These are phyloP conservation scores for Globisporangium abappressorium DNA, from an alignment of 352 stramenopile species.

Conservation along the genomic window DNA sequence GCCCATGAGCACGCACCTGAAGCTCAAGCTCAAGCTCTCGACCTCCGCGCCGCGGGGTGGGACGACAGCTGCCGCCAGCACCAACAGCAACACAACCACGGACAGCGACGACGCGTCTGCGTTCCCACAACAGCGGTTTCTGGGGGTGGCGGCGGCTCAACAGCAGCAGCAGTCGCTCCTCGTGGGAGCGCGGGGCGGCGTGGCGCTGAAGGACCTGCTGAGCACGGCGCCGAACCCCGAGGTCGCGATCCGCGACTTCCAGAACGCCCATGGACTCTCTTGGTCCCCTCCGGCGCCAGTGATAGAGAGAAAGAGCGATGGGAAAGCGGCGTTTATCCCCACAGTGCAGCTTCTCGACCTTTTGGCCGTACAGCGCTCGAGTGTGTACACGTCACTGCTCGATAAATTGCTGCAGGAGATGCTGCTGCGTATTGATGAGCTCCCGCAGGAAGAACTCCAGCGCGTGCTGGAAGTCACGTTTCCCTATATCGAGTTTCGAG, in stretches of 20 bases:
- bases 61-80: neutral
- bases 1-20: constrained; percentile 45
- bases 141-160: constrained; percentile 4
- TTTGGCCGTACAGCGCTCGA: constrained; percentile 59
- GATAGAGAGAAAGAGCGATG: constrained; percentile 17
- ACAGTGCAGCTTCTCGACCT: constrained; percentile 78
- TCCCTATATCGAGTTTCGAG: constrained; percentile 86
- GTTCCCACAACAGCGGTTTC: constrained; percentile 14
- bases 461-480: constrained; percentile 78
- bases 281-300: constrained; percentile 17
- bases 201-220: constrained; percentile 77
- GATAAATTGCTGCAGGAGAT: constrained; percentile 67
- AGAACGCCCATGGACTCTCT: constrained; percentile 56
- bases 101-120: constrained; percentile 17
- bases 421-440: constrained; percentile 65
- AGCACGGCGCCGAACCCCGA: constrained; percentile 83
- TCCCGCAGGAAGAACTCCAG: constrained; percentile 68
- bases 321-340: constrained; percentile 34
- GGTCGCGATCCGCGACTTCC: constrained; percentile 79
- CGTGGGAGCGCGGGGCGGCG: constrained; percentile 68
- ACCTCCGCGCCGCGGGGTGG: constrained; percentile 8
- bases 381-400: constrained; percentile 67
- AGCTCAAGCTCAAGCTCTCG: constrained; percentile 63
- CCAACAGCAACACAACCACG: constrained; percentile 7
- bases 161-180: constrained; percentile 37